Evolutionary conservation across 1,139 yeast genomes (phyloP).

Genomic region (Debaryomycetaceae sp.): DNA sequence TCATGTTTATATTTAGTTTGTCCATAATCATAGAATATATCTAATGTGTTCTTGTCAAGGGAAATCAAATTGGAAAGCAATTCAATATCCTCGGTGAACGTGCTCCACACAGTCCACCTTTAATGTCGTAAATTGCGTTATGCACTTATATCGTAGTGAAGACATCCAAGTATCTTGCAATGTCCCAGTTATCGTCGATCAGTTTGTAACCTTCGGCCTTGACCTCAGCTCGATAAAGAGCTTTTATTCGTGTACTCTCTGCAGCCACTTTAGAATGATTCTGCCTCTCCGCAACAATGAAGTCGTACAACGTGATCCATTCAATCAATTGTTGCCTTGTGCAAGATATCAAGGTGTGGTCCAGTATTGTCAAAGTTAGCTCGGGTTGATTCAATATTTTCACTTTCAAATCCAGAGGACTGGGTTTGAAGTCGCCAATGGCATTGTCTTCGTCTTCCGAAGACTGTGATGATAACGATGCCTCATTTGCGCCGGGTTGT

Average conservation of each 20-base stretch:
- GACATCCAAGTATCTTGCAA: background rate
- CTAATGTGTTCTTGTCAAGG: constrained; percentile 1
- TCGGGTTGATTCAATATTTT: no score
- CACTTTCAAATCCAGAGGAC: no score
- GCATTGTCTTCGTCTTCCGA: no score
- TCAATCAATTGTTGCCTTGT: constrained; percentile 24
- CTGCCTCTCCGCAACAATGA: constrained; percentile 14
- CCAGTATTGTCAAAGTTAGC: no score
- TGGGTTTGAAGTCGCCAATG: no score
- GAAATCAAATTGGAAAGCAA: no score
- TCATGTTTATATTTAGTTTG: constrained; percentile 7
- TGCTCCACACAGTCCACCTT: no score
- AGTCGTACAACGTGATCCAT: constrained; percentile 28
- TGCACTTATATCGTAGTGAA: background rate
- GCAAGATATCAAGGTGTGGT: constrained; percentile 3
- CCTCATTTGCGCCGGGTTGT: no score
- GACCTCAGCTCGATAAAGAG: constrained; percentile 1
- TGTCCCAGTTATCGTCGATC: background rate
- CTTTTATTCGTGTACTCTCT: constrained; percentile 14
- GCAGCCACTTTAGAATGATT: constrained; percentile 15
- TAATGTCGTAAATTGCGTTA: no score
- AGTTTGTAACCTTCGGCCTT: background rate
- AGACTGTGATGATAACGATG: no score
- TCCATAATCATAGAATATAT: constrained; percentile 6
- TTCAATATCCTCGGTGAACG: no score